Evolutionary conservation across 2,329 filamentous ascomycete species (phyloP).

Genomic region (Alternaria novae-zelandiae): DNA sequence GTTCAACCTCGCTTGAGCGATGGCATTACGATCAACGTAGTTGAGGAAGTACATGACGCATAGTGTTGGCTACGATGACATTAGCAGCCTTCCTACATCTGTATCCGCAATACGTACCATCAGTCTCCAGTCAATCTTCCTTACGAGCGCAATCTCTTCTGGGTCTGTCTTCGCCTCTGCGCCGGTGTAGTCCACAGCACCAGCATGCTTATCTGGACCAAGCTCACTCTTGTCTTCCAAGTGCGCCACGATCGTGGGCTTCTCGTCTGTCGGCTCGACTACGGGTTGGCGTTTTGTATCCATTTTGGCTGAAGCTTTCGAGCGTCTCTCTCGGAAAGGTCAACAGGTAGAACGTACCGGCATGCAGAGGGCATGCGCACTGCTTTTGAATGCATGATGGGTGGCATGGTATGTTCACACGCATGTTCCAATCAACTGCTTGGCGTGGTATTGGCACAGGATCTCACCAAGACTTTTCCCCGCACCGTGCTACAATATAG

Average conservation of each 20-base stretch:
- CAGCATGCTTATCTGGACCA: conserved; percentile 21
- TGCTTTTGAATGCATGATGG: conserved; percentile 11
- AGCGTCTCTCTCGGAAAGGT: not conserved
- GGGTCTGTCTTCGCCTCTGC: conserved; percentile 42
- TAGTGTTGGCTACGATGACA: conserved; percentile 43
- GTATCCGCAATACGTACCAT: conserved; percentile 33
- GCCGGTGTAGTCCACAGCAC: conserved; percentile 35
- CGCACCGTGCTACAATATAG: conserved; percentile 23
- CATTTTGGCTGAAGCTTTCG: not conserved
- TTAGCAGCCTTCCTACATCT: too few species aligned
- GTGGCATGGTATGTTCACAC: not conserved
- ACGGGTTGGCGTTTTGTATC: conserved; percentile 10
- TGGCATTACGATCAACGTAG: conserved; percentile 65
- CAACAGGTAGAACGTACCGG: not conserved
- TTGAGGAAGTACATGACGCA: conserved; percentile 53
- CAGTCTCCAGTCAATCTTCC: conserved; percentile 41
- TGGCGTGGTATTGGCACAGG: conserved; percentile 21
- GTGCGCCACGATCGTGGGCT: conserved; percentile 9
- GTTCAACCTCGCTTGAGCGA: conserved; percentile 68
- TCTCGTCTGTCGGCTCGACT: conserved; percentile 22
- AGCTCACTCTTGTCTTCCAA: conserved; percentile 29
- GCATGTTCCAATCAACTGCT: not conserved
- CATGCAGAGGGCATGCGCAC: not conserved
- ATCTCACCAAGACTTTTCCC: conserved; percentile 30
- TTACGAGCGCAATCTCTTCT: conserved; percentile 40